Percentiles rank a stretch among this genome's conserved stretches.
Conservation (phyloP, 176 grass and related monocot species). For the Oryza rufipogon region DNA sequence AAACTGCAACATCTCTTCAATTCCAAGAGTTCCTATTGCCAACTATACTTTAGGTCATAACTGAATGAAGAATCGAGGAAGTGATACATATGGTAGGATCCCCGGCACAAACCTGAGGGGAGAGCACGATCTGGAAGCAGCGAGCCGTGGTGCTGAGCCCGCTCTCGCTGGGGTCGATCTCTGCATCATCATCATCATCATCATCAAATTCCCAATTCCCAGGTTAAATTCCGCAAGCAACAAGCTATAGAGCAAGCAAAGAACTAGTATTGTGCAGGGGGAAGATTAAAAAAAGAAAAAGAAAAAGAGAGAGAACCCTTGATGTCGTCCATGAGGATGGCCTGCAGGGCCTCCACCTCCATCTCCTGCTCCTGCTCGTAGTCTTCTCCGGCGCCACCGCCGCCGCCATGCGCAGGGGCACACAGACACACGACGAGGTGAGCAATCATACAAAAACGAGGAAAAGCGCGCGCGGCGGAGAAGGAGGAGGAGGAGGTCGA, state of each 20-base stretch:
- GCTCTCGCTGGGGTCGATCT: conserved; percentile 88
- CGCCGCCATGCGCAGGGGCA: not conserved
- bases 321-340: conserved; percentile 99
- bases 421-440: conserved; percentile 12
- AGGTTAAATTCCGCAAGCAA: conserved; percentile 2
- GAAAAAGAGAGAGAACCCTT: conserved; percentile 46
- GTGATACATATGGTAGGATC: not conserved
- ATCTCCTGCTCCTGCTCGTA: conserved; percentile 96
- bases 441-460: not conserved
- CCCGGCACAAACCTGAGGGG: conserved; percentile 62
- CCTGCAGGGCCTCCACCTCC: conserved; percentile 92
- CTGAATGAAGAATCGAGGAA: conserved; percentile 18
- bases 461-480: not conserved
- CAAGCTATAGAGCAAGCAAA: not conserved
- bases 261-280: not conserved
- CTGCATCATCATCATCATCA: conserved; percentile 40
- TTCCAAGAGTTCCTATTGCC: not conserved
- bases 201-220: not conserved
- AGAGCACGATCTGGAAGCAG: conserved; percentile 86
- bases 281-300: not conserved
- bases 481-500: not conserved
- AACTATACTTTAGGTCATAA: not conserved
- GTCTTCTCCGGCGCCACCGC: conserved; percentile 48
- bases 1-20: not conserved
- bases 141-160: conserved; percentile 65